phyloP scores from a whole-genome alignment of 2,329 filamentous ascomycete genomes.

The Trichoderma aggressivum region DNA sequence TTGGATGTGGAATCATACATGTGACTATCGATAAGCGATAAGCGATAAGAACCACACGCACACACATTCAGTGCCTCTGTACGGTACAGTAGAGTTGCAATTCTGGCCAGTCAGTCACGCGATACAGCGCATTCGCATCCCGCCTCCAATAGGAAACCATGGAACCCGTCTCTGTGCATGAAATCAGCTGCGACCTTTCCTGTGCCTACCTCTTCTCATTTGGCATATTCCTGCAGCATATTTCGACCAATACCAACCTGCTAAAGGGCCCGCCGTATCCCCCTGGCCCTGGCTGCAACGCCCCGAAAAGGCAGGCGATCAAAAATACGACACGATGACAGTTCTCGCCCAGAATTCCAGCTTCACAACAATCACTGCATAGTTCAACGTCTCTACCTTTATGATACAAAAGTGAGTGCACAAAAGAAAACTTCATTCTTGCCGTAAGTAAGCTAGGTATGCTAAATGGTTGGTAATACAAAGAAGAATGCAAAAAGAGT shows the following conservation, averaged over 20 bases:
- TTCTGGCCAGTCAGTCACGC: constrained; percentile 7
- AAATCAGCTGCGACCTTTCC: constrained; percentile 29
- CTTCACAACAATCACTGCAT: neutral
- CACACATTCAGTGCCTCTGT: neutral
- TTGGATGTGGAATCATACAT: neutral
- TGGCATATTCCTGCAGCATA: constrained; percentile 35
- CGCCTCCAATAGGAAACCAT: constrained; percentile 13
- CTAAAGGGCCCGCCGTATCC: constrained; percentile 20
- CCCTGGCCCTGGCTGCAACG: neutral
- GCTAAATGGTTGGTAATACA: constrained; percentile 15
- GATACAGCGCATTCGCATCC: neutral
- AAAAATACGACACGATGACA: neutral
- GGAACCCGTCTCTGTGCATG: neutral
- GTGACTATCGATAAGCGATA: neutral
- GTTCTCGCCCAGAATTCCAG: neutral
- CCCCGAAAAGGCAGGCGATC: constrained; percentile 4
- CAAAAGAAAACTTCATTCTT: constrained; percentile 13
- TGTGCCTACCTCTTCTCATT: constrained; percentile 37
- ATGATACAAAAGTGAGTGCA: neutral
- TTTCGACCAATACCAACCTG: constrained; percentile 31
- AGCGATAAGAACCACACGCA: neutral
- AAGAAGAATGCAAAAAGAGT: constrained; percentile 11
- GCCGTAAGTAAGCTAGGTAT: constrained; percentile 4
- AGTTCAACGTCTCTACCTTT: neutral
- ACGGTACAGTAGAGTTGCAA: neutral